Evolutionary conservation across 2,329 filamentous ascomycete genomes (phyloP), one percentile per base, ranked within the genome.

Genomic region (Triangularia verruculosa): DNA sequence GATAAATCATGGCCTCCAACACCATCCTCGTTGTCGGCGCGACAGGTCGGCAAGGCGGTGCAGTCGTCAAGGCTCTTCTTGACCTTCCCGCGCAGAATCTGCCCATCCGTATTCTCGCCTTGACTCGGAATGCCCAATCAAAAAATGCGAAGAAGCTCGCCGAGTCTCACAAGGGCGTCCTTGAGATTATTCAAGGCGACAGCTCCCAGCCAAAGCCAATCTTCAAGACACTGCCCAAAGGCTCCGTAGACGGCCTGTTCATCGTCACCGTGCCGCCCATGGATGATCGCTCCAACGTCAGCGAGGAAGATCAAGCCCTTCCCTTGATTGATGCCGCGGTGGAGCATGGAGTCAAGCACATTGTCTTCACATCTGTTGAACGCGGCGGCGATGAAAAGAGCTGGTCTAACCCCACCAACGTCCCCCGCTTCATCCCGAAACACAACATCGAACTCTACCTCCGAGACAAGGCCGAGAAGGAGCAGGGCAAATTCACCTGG

Each of bases 401-500:
- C 63, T 73, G 70, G 71, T 28, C 34, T 28, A 74, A 70, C 64
- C 72, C 72, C 13, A 73, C 74, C 15, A 43, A 62, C 8, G 59
- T 74, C 58, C 56, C 61, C 54, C 72, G 74, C 65, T 74, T 75
- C 64, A 22, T 52, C 57, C 62, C 62, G 66, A 90, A 90, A 74
- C 81, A 85, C 71, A 74, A 82, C 47, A 82, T 89, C 69, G 87
- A 89, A 74, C 71, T 82, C 61, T 78, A 89, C 69, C 78, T 89
- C 32, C 76, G 83, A 27, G 78, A 75, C 70, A 62, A 69, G 66
- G 68, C 67, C 15, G 59, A 60, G 17, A 64, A 67, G 47, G 62
- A 69, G 22, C 28, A 57, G 27, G 62, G 69, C n/a, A 63, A 56
- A n/a, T 68, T 74, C 67, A 70, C 67, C 27, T 78, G 76, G 70